Conservation (phyloP, 164 flowering plant species). For the Euptelea pleiosperma region DNA sequence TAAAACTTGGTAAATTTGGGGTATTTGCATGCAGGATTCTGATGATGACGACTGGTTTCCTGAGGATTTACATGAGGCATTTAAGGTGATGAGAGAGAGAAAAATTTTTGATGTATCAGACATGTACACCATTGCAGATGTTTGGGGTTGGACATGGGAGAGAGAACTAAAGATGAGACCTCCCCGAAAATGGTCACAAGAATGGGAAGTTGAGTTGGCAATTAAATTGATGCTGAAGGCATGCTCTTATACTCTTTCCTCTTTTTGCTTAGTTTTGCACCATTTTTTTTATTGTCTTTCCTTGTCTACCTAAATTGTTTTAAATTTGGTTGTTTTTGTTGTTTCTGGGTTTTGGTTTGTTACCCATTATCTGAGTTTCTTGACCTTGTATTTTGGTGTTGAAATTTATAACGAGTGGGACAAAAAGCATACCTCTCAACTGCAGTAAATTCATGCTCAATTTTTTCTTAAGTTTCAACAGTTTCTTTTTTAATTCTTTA, state of each 20-base stretch:
- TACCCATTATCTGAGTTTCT: too few species aligned
- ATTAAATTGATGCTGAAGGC: constrained; percentile 78
- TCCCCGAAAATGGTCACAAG: constrained; percentile 86
- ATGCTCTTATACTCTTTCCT: constrained; percentile 21
- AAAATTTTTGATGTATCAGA: constrained; percentile 78
- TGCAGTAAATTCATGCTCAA: too few species aligned
- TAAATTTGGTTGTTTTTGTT: too few species aligned
- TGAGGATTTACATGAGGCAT: constrained; percentile 67
- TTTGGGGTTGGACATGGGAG: constrained; percentile 99
- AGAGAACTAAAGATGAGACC: constrained; percentile 61
- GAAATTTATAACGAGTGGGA: too few species aligned
- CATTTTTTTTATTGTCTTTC: neutral
- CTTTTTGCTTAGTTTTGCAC: constrained; percentile 7
- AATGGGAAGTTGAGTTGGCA: constrained; percentile 97
- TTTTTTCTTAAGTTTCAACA: too few species aligned
- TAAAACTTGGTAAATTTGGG: neutral
- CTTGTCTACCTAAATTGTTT: neutral
- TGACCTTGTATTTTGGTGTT: too few species aligned
- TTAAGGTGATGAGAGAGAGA: constrained; percentile 77
- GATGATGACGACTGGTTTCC: constrained; percentile 97
- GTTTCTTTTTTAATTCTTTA: too few species aligned
- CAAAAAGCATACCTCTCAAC: too few species aligned
- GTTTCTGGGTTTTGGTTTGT: too few species aligned
- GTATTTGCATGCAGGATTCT: constrained; percentile 47
- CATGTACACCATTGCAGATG: constrained; percentile 95